Conservation (phyloP, 352 stramenopile species). For the Phytophthora pluvialis region DNA sequence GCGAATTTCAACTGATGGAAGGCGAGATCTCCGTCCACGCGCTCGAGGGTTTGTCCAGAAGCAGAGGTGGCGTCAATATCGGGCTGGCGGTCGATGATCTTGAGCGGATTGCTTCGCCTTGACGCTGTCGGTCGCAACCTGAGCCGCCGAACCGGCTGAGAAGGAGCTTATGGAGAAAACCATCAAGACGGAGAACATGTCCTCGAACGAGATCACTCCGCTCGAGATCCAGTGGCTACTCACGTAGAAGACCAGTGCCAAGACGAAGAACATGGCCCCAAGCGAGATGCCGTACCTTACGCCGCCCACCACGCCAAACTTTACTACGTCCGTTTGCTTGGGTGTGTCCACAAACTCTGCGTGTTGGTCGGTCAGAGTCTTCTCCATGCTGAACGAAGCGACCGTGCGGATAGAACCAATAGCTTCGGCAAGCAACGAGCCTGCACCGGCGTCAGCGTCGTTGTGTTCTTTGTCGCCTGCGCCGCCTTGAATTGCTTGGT, state of each 20-base stretch:
- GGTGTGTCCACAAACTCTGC: constrained; percentile 38
- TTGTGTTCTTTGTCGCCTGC: constrained; percentile 55
- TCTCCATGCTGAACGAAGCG: constrained; percentile 66
- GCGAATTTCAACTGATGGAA: constrained; percentile 38
- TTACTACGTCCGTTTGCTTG: constrained; percentile 42
- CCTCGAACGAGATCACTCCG: constrained; percentile 62
- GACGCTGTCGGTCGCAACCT: constrained; percentile 37
- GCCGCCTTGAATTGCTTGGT: constrained; percentile 39
- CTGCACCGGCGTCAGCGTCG: constrained; percentile 49
- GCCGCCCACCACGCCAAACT: constrained; percentile 59
- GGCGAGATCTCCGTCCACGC: constrained; percentile 42
- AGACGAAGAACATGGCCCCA: constrained; percentile 65
- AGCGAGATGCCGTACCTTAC: constrained; percentile 71
- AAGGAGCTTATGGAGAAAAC: constrained; percentile 65
- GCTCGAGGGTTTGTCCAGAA: constrained; percentile 25
- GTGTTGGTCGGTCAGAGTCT: constrained; percentile 39
- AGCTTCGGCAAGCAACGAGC: constrained; percentile 46
- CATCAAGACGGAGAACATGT: constrained; percentile 79
- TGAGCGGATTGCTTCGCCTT: constrained; percentile 40
- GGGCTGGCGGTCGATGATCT: constrained; percentile 43
- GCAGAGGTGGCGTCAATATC: constrained; percentile 36
- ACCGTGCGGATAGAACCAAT: constrained; percentile 63
- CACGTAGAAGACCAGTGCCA: constrained; percentile 81
- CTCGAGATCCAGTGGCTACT: constrained; percentile 62
- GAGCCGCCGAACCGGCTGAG: constrained; percentile 42